Evolutionary conservation across 2,329 filamentous ascomycete genomes (phyloP), one percentile per base, ranked within the genome.

Genomic region (Fonsecaea monophora): DNA sequence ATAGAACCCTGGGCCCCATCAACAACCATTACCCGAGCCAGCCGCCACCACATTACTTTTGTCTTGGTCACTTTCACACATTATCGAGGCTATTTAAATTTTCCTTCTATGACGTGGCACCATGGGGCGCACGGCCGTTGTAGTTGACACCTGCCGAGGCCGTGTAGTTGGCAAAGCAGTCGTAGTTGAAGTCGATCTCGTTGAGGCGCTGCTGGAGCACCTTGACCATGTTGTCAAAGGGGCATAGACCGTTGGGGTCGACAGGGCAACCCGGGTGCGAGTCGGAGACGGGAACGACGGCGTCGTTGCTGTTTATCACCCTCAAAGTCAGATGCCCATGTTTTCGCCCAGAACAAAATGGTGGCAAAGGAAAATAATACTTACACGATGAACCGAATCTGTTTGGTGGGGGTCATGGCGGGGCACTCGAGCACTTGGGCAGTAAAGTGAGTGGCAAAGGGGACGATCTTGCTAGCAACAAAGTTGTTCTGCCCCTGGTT

Each of bases 141-240:
- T 63, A 63, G 30, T 63, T 45, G 12, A 63, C 35, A 9, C 60
- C 60, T 2, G 60, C 35, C 32, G 48, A 30, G n/a, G 60, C 60
- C 8, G 60, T 63, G 53, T 63, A 63, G 50, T 61, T 61, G 32
- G 38, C 56, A 15, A 50, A 60, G 38, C 56, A 64, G 21, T 58
- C 53, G 53, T 64, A 60, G 55, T 60, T 64, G 48, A 60, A 64
- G 53, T 64, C 55, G 55, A 63, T 63, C 50, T 63, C 50, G 35
- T n/a, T 34, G 32, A 63, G 57, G 15, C 60, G 60, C 60, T 63
- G 15, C 50, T 63, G 50, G 7, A 63, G 38, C 42, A 57, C 53
- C 7, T n/a, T 42, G 53, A 63, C 53, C 37, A 63, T 53, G 34
- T 30, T 63, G 35, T 63, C 50, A 21, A 63, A 55, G n/a, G 48